Evolutionary conservation across 2,329 filamentous ascomycete genomes (phyloP).

Genomic region (Trichoderma lentiforme): DNA sequence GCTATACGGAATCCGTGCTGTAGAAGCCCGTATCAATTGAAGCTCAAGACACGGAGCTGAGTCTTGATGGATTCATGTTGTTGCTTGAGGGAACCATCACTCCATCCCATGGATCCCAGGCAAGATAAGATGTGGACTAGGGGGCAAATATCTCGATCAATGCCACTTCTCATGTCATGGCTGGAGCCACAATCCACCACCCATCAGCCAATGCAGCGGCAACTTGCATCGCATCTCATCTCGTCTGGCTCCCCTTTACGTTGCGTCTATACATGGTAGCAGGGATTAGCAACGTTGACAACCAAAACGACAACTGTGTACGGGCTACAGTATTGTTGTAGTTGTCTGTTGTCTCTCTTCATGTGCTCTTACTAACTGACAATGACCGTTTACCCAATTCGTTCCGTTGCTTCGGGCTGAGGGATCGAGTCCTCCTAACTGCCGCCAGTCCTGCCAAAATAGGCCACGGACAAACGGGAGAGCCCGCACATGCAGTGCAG

Average conservation of each 20-base stretch:
- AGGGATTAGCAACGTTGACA: not conserved
- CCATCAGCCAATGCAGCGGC: not conserved
- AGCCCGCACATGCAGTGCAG: not conserved
- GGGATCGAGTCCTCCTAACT: not conserved
- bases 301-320: not conserved
- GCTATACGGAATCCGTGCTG: too few species aligned
- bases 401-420: not conserved
- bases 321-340: too few species aligned
- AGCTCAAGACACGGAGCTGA: too few species aligned
- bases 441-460: not conserved
- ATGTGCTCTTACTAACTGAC: too few species aligned
- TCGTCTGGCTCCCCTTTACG: not conserved
- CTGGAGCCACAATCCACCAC: not conserved
- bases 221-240: not conserved
- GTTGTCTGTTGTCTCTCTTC: too few species aligned
- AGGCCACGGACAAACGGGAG: not conserved
- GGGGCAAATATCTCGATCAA: not conserved
- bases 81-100: not conserved
- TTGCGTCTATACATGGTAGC: not conserved
- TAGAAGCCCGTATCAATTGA: too few species aligned
- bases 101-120: not conserved
- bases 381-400: not conserved
- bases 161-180: not conserved
- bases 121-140: not conserved
- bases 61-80: too few species aligned